Conservation (phyloP, 805 yeast genomes). For the Clavispora asparagi region DNA sequence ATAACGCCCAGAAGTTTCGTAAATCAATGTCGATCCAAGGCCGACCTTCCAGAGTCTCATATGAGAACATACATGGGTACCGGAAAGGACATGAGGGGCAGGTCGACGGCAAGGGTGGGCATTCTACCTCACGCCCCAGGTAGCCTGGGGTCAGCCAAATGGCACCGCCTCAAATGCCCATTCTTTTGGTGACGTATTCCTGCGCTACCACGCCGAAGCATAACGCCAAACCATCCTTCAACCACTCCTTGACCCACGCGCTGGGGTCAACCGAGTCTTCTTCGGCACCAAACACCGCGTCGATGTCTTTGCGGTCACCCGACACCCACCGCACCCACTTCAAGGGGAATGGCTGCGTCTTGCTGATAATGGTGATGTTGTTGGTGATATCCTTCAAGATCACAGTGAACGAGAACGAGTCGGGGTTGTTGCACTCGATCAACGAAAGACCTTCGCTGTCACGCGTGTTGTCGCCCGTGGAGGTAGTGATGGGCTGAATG, state of each 20-base stretch:
- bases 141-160: no score
- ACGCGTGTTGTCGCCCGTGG: conserved; percentile 3
- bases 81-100: no score
- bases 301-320: conserved; percentile 28
- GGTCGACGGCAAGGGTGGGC: no score
- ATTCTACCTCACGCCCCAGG: no score
- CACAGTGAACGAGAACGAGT: conserved; percentile 70
- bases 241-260: conserved; percentile 43
- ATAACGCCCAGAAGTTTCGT: no score
- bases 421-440: conserved; percentile 43
- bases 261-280: conserved; percentile 28
- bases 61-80: no score
- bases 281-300: conserved; percentile 17
- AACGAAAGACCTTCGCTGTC: conserved; percentile 17
- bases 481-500: conserved; percentile 52
- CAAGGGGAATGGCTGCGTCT: conserved; percentile 85
- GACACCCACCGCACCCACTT: conserved; percentile 95
- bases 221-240: conserved; percentile 59
- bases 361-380: conserved; percentile 63
- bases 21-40: no score
- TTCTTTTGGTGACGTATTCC: conserved; percentile 82
- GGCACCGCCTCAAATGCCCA: conserved; percentile 51
- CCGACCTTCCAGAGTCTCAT: no score
- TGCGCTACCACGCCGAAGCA: conserved; percentile 87
- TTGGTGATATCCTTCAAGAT: conserved; percentile 77